Base-by-base conservation (phyloP, 163 green algal species). In the Scenedesmus sp. region DNA sequence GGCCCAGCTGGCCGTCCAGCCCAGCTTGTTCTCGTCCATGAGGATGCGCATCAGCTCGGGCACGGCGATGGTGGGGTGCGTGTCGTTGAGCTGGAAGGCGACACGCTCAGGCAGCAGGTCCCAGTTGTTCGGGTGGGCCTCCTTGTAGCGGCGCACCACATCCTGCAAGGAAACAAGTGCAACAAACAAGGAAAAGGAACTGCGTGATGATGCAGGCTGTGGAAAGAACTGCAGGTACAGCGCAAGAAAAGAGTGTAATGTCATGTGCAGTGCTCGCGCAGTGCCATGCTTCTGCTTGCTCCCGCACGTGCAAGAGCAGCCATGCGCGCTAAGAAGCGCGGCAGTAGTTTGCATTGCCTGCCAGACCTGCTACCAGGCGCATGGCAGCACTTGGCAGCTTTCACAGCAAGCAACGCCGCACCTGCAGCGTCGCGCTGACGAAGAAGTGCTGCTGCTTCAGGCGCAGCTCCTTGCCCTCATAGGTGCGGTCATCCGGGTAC, bases 401-500 rank as follows among this genome's bases (percentile, higher is more conserved):
- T 4, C 9, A 40, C 65, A n/a, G n/a, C n/a, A n/a, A n/a, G 65
- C 65, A 30, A 26, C 18, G 56, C 65, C 85, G 10, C 42, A 96
- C 96, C 96, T 99, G 97, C 56, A 99, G 95, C 15, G 98, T 99
- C 49, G 98, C 98, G 13, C 94, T 98, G 35, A 99, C 96, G 92
- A 99, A 99, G 93, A 99, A 99, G 95, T 99, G 96, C 96, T 99
- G 98, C 95, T 99, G 98, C 96, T 99, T 99, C 56, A 99, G 96
- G 49, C 98, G 96, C 91, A 99, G 96, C 96, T 99, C 98, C 95
- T 99, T 99, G 94, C 98, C 98, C 96, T 99, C 96, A 91, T 99
- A 99, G 20, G 98, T 99, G 88, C 97, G 95, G 96, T 99, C 98
- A 89, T 99, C 98, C 40, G 98, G 98, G 96, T 99, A 99, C 24